Evolutionary conservation across 2,329 filamentous ascomycete species (phyloP), one percentile per base, ranked within the genome.

Genomic region (Graphilbum fragrans): DNA sequence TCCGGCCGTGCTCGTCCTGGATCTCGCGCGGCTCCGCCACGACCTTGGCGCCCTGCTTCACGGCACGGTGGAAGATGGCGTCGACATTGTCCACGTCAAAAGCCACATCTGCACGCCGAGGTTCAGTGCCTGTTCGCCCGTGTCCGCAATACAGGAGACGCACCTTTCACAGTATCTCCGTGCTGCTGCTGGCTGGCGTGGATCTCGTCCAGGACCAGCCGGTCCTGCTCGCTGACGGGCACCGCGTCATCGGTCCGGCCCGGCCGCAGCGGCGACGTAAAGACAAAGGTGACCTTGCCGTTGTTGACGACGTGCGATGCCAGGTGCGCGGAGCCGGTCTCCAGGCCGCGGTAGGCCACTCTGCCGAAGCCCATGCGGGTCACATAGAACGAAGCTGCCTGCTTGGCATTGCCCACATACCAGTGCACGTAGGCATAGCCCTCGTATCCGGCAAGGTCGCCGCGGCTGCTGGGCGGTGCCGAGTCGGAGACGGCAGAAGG

Each of bases 381-480:
- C 51, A 82, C 80, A 65, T 94, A 95, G 66, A 86, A 95, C 14
- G 82, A 74, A 31, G 88, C 88, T 3, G 87, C 86, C 67, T 95
- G 88, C 65, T 95, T 95, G 53, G 90, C 88, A 58, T 96, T 96
- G 57, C 88, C 87, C 23, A 95, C 90, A 67, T 86, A 94, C 88
- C 88, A 95, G 51, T 86, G 88, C 43, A 94, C 76, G 62, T 94
- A 85, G 63, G 94, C 86, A 60, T 94, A 95, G 56, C 86, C 87
- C 46, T 77, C 74, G 66, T 93, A 88, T 57, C 70, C 72, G 52
- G 60, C 61, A 47, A 31, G 38, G 22, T 20, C 43, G 3, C 32
- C 17, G 5, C 14, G 27, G n/a, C n/a, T 3, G 22, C 42, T 23
- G 25, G 17, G 20, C 17, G 18, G 20, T 11, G 14, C 35, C 29